Base-by-base conservation (phyloP, 495 filamentous ascomycete genomes). In the Aspergillus affinis region DNA sequence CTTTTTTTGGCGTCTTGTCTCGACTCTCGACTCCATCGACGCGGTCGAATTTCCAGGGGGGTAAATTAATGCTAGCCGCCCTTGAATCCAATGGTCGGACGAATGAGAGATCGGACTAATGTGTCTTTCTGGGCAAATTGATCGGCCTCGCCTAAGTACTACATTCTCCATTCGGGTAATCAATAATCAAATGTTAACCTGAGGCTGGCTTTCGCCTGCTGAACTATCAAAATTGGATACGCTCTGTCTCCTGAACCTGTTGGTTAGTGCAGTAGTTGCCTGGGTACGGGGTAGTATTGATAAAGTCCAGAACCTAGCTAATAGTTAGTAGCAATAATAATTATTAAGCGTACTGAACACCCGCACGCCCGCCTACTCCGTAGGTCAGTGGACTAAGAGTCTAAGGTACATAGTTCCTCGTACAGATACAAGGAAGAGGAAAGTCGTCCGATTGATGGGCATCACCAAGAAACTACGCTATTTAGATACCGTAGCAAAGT, bases 61-160 rank as follows among this genome's bases (percentile, higher is more conserved):
- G 23, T 51, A 27, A 36, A 17, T 56, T 50, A 47, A 46, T 19
- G 48, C 51, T 20, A 23, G 44, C 36, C 36, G 36, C 36, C 36
- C 36, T 41, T 41, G 36, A 41, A 41, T 32, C 21, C 32, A 15
- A 30, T 51, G 55, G 32, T 48, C 55, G 55, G 55, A 30, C 51
- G 51, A 55, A 60, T 60, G 51, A 63, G 51, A 59, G 15, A 30
- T 63, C 56, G 61, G 26, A 54, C 54, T 58, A 50, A 58, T 54
- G 51, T 49, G 45, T 58, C 44, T 51, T 21, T 30, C 50, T 51
- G 20, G 20, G 19, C 18, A 36, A 21, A 51, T 18, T 29, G 54
- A 51, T 54, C 47, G 17, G 26, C 17, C 50, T 29, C 21, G 17
- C 21, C 27, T 26, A 20, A 49, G 19, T 12, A 49, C 48, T 49